Evolutionary conservation across 73 alveolate genomes (phyloP).

Genomic region (Halteria grandinella): DNA sequence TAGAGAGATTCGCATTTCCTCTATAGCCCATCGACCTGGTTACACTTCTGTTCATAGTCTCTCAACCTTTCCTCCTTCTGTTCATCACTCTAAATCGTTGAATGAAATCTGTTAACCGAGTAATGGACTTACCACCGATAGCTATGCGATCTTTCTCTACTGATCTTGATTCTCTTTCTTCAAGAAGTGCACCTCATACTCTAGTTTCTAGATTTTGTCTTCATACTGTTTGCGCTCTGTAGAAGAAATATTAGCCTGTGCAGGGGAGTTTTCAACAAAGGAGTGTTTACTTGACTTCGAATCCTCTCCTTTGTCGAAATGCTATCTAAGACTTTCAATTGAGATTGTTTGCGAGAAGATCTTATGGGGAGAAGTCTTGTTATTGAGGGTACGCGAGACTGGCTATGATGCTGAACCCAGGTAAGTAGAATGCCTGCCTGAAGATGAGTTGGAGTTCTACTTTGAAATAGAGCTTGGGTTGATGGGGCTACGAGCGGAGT

Average conservation of each 20-base stretch:
- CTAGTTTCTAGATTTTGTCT: constrained; percentile 32
- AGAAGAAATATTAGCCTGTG: background rate
- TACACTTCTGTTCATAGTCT: constrained; percentile 36
- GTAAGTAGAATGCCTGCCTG: too few species aligned
- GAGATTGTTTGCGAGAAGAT: background rate
- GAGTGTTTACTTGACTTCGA: background rate
- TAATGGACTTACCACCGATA: constrained; percentile 15
- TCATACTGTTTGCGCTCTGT: background rate
- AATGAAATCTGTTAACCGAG: background rate
- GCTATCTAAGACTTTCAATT: background rate
- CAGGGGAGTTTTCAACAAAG: background rate
- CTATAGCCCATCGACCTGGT: constrained; percentile 26
- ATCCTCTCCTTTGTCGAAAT: background rate
- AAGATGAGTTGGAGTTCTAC: too few species aligned
- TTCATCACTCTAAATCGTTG: too few species aligned
- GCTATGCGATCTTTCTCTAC: background rate
- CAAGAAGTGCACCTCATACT: constrained; percentile 1
- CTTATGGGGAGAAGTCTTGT: background rate
- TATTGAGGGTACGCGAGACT: background rate
- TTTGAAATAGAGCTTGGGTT: background rate
- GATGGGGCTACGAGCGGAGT: background rate
- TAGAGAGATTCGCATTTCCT: too few species aligned
- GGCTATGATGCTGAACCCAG: background rate
- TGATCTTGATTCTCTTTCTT: constrained; percentile 26
- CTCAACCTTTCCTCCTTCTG: constrained; percentile 32